Evolutionary conservation across 2,329 filamentous ascomycete species (phyloP).

Genomic region (Cryoendolithus antarcticus): DNA sequence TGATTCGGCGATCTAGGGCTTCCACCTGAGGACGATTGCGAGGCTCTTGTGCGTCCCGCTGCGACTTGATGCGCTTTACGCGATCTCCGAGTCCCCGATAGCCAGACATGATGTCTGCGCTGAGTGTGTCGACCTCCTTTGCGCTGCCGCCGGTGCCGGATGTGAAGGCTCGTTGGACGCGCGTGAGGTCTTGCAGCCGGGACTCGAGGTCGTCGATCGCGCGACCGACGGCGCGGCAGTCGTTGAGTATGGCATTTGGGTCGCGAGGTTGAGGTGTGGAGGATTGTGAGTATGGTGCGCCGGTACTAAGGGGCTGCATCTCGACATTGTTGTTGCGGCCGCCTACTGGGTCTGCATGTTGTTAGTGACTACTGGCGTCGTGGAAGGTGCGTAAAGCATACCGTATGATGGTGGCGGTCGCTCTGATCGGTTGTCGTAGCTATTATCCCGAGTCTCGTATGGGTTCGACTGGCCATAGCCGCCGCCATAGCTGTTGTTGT

Average conservation of each 20-base stretch:
- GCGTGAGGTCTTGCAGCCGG: conserved; percentile 59
- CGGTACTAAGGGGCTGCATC: background rate
- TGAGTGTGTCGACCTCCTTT: conserved; percentile 56
- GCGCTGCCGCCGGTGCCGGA: conserved; percentile 53
- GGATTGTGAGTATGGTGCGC: background rate
- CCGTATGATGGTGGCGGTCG: conserved; percentile 18
- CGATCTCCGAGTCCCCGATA: conserved; percentile 71
- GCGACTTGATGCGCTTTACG: conserved; percentile 71
- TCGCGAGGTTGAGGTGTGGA: conserved; percentile 31
- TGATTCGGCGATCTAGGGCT: conserved; percentile 66
- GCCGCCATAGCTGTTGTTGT: conserved; percentile 30
- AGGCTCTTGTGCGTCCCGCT: conserved; percentile 56
- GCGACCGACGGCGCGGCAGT: conserved; percentile 67
- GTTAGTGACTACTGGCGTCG: background rate
- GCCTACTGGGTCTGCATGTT: background rate
- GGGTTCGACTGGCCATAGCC: conserved; percentile 46
- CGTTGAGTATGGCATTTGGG: conserved; percentile 69
- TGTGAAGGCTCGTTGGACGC: conserved; percentile 59
- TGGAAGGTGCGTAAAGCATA: conserved; percentile 5
- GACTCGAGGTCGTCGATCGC: conserved; percentile 63
- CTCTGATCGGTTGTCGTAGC: conserved; percentile 14
- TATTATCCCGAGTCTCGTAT: conserved; percentile 31
- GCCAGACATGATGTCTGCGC: conserved; percentile 66
- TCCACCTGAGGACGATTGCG: conserved; percentile 72
- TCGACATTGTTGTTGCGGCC: background rate